Percentiles rank a stretch among this genome's conserved stretches.
Conservation (phyloP, 2,329 filamentous ascomycete genomes). For the Penicillium sp. region DNA sequence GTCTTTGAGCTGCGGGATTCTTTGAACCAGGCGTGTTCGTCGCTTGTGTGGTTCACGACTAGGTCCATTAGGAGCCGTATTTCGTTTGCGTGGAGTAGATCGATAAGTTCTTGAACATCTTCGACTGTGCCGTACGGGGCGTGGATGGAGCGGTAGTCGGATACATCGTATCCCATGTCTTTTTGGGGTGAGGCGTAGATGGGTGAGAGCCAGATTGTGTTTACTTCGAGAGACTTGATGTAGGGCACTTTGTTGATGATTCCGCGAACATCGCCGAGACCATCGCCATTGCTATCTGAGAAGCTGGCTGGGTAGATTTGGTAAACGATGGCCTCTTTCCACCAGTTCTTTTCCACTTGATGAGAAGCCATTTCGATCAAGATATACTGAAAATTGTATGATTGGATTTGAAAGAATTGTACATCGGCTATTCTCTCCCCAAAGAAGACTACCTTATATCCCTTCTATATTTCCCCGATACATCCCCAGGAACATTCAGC, state of each 20-base stretch:
- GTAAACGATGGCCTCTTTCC: conserved; percentile 37
- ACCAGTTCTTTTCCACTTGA: conserved; percentile 24
- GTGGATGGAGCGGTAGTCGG: conserved; percentile 64
- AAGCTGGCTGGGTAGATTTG: conserved; percentile 34
- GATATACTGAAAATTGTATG: background rate
- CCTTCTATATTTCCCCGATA: background rate
- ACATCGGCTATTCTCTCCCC: background rate
- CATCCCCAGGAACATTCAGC: background rate
- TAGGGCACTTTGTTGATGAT: conserved; percentile 62
- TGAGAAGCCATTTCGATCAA: background rate
- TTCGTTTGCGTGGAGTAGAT: conserved; percentile 53
- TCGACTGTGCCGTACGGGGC: conserved; percentile 60
- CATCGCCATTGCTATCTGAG: conserved; percentile 56
- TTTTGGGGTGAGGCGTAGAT: conserved; percentile 64
- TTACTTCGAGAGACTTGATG: conserved; percentile 59
- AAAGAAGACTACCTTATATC: background rate
- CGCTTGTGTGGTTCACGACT: conserved; percentile 67
- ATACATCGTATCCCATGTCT: conserved; percentile 68
- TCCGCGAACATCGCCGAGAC: conserved; percentile 63
- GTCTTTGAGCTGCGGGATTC: conserved; percentile 59
- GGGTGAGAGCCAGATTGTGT: conserved; percentile 67
- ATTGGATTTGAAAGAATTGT: background rate
- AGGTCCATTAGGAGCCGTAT: conserved; percentile 70
- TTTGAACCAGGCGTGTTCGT: conserved; percentile 56
- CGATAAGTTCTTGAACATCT: conserved; percentile 45